Evolutionary conservation across 192 early-diverging fungal genomes (phyloP).

Genomic region (Dispira simplex): DNA sequence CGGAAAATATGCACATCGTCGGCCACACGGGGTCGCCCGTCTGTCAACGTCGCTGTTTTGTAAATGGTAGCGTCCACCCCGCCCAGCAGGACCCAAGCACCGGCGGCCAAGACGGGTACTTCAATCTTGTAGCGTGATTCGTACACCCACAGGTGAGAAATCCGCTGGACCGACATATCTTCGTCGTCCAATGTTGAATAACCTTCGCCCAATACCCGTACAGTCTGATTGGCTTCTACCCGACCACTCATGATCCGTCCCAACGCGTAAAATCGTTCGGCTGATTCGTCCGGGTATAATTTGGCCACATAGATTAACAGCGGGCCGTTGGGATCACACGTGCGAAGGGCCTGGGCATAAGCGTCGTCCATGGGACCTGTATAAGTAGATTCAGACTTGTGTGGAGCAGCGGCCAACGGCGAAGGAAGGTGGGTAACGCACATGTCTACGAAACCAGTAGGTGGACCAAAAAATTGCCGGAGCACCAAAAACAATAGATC

Average conservation of each 20-base stretch:
- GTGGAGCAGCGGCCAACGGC: constrained; percentile 55
- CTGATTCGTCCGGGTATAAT: constrained; percentile 76
- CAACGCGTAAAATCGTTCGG: constrained; percentile 74
- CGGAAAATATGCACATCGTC: constrained; percentile 73
- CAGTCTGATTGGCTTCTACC: constrained; percentile 51
- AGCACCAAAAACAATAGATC: constrained; percentile 69
- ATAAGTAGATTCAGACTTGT: constrained; percentile 42
- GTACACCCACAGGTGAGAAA: constrained; percentile 56
- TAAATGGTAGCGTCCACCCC: constrained; percentile 88
- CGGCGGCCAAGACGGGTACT: constrained; percentile 63
- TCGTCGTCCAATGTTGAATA: constrained; percentile 90
- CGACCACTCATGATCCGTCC: constrained; percentile 93
- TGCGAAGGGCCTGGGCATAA: constrained; percentile 43
- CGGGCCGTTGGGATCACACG: constrained; percentile 78
- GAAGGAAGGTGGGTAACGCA: constrained; percentile 58
- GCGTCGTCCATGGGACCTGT: constrained; percentile 43
- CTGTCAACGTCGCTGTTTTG: constrained; percentile 90
- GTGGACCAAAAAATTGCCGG: constrained; percentile 80
- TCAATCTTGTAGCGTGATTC: constrained; percentile 69
- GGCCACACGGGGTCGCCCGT: constrained; percentile 27
- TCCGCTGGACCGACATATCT: constrained; percentile 63
- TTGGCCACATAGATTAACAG: constrained; percentile 89
- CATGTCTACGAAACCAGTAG: constrained; percentile 87
- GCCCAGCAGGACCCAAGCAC: constrained; percentile 77
- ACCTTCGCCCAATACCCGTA: constrained; percentile 85